phyloP scores from a whole-genome alignment of 139 green algal species.

The Trebouxia sp. region DNA sequence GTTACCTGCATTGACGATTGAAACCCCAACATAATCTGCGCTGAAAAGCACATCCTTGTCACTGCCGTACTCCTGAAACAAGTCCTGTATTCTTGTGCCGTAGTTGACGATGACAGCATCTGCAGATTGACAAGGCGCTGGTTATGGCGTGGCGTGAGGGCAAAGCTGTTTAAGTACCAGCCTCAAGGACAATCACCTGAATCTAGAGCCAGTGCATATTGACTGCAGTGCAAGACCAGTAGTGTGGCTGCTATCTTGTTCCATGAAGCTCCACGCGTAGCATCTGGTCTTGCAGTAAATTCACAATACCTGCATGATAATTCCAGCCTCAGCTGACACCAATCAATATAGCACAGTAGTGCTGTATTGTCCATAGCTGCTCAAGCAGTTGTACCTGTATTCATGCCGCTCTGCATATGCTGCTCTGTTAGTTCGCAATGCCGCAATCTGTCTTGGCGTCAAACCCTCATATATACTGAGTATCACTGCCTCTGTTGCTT shows the following conservation, averaged over 20 bases:
- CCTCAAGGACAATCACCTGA: neutral
- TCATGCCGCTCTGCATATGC: neutral
- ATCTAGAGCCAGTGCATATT: conserved; percentile 11
- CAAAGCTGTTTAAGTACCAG: neutral
- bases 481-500: conserved; percentile 13
- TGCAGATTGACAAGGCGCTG: neutral
- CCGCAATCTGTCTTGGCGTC: neutral
- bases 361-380: no score
- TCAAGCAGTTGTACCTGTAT: neutral
- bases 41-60: conserved; percentile 3
- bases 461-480: conserved; percentile 19
- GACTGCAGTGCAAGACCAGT: conserved; percentile 8
- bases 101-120: conserved; percentile 20
- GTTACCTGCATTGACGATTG: conserved; percentile 10
- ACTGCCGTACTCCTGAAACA: neutral
- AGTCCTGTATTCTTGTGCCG: neutral
- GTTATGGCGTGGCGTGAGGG: neutral
- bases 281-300: neutral
- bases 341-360: no score
- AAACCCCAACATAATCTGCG: conserved; percentile 8
- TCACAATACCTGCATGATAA: neutral
- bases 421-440: neutral
- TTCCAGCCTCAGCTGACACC: no score
- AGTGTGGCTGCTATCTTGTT: conserved; percentile 1
- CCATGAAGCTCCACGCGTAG: neutral